These are phyloP conservation scores for Phaeosphaeria sp. DNA, from an alignment of 2,329 filamentous ascomycete species.

Conservation along the genomic window DNA sequence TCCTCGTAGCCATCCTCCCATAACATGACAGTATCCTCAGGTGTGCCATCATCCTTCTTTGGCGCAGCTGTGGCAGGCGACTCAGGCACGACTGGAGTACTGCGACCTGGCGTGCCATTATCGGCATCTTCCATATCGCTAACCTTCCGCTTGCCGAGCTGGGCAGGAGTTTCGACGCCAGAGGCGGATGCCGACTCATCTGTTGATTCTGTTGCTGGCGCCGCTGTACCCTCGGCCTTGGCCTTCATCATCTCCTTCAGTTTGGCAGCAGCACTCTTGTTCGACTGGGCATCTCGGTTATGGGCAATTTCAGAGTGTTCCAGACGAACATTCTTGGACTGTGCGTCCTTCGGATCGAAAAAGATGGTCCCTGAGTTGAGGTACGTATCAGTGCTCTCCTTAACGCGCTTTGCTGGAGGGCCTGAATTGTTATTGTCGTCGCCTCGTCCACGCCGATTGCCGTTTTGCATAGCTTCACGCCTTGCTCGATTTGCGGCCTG, in stretches of 20 bases:
- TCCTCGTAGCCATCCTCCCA: slow-evolving; percentile 97
- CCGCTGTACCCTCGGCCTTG: slow-evolving; percentile 39
- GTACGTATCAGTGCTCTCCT: slow-evolving; percentile 45
- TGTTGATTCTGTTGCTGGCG: slow-evolving; percentile 31
- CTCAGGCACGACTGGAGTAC: slow-evolving; percentile 59
- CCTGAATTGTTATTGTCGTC: slow-evolving; percentile 36
- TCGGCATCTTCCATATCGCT: slow-evolving; percentile 70
- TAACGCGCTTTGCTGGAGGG: slow-evolving; percentile 41
- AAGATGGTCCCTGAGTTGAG: slow-evolving; percentile 43
- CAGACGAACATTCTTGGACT: slow-evolving; percentile 50
- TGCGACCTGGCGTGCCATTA: slow-evolving; percentile 65
- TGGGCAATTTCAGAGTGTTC: slow-evolving; percentile 90
- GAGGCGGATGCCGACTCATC: slow-evolving; percentile 34
- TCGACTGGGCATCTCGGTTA: slow-evolving; percentile 75
- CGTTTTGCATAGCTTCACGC: slow-evolving; percentile 58
- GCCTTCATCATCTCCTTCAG: slow-evolving; percentile 75
- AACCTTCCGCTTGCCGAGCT: slow-evolving; percentile 78
- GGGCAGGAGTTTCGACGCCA: slow-evolving; percentile 54
- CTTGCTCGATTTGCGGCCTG: slow-evolving; percentile 72
- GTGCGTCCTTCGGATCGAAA: slow-evolving; percentile 47
- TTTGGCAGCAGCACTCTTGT: slow-evolving; percentile 92
- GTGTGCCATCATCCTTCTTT: slow-evolving; percentile 62
- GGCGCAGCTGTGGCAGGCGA: slow-evolving; percentile 54
- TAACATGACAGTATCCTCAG: slow-evolving; percentile 81
- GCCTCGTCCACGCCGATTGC: slow-evolving; percentile 34